Percentiles rank a stretch among this genome's conserved stretches.
Evolutionary conservation across 176 grass and related monocot species (phyloP).

Genomic region (Rhynchospora tenuis): DNA sequence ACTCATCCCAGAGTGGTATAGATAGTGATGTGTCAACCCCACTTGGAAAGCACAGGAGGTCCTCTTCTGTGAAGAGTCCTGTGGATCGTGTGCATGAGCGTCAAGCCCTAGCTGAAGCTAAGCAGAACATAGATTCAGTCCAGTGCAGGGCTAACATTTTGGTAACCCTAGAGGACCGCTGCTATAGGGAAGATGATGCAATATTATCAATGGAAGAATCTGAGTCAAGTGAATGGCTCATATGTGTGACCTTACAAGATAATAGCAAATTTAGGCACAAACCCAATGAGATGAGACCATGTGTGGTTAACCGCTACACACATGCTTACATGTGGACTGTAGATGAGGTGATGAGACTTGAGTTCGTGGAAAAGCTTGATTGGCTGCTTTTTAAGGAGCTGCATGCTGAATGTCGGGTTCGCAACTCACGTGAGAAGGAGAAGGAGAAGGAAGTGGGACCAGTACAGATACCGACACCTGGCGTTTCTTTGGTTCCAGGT

Average conservation of each 20-base stretch:
- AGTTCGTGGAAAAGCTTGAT: slow-evolving; percentile 76
- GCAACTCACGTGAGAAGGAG: slow-evolving; percentile 38
- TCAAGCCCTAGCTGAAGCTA: slow-evolving; percentile 53
- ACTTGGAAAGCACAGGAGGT: slow-evolving; percentile 46
- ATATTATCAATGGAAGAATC: slow-evolving; percentile 51
- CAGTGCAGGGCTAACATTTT: slow-evolving; percentile 65
- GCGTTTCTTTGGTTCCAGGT: slow-evolving; percentile 45
- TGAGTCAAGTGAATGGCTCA: slow-evolving; percentile 67
- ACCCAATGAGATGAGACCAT: slow-evolving; percentile 55
- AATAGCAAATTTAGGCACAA: slow-evolving; percentile 45
- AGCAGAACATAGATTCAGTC: slow-evolving; percentile 66
- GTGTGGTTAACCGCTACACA: slow-evolving; percentile 74
- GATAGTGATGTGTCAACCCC: slow-evolving; percentile 78
- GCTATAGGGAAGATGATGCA: slow-evolving; percentile 83
- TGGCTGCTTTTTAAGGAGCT: slow-evolving; percentile 95
- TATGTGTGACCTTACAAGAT: slow-evolving; percentile 66
- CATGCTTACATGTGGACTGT: slow-evolving; percentile 82
- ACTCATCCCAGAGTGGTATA: slow-evolving; percentile 54
- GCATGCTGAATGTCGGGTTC: slow-evolving; percentile 55
- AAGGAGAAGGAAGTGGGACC: slow-evolving; percentile 20
- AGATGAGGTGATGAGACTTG: slow-evolving; percentile 77
- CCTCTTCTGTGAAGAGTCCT: slow-evolving; percentile 51
- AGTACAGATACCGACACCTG: slow-evolving; percentile 57
- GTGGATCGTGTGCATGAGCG: slow-evolving; percentile 52
- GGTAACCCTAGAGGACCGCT: slow-evolving; percentile 51